Conservation (phyloP, 768 basidiomycete genomes). For the Thelephora aurantiotincta region DNA sequence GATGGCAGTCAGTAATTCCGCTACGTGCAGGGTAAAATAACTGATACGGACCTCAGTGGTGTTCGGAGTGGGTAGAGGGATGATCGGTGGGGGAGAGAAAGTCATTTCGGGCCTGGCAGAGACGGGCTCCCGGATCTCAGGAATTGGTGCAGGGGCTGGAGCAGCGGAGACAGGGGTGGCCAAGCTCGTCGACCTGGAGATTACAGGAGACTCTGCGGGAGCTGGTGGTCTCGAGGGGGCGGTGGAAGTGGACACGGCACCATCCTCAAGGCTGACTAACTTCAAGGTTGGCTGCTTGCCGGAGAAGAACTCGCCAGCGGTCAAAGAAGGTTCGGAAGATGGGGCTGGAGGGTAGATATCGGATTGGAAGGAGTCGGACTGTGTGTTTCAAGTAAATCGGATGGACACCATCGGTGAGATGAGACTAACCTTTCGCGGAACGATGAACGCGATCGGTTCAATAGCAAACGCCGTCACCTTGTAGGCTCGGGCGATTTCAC, state of each 20-base stretch:
- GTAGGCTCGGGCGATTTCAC: slow-evolving; percentile 92
- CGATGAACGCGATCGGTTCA: slow-evolving; percentile 91
- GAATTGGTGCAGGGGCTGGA: neutral
- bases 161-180: slow-evolving; percentile 3
- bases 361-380: slow-evolving; percentile 93
- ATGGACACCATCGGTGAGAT: neutral
- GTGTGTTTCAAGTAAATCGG: neutral
- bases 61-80: neutral
- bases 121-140: no score
- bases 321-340: slow-evolving; percentile 64
- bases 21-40: neutral
- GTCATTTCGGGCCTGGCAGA: no score
- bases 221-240: slow-evolving; percentile 7
- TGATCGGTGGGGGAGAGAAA: no score
- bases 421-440: slow-evolving; percentile 68
- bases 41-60: neutral
- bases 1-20: slow-evolving; percentile 3
- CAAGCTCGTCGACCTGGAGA: slow-evolving; percentile 12
- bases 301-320: slow-evolving; percentile 75
- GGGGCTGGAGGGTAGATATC: slow-evolving; percentile 94
- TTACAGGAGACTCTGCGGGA: slow-evolving; percentile 10
- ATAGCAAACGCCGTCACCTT: slow-evolving; percentile 64
- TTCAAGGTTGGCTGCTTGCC: slow-evolving; percentile 74
- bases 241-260: slow-evolving; percentile 25
- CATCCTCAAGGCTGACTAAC: slow-evolving; percentile 67